Conservation (phyloP, 164 flowering plant species). For the Houttuynia cordata region DNA sequence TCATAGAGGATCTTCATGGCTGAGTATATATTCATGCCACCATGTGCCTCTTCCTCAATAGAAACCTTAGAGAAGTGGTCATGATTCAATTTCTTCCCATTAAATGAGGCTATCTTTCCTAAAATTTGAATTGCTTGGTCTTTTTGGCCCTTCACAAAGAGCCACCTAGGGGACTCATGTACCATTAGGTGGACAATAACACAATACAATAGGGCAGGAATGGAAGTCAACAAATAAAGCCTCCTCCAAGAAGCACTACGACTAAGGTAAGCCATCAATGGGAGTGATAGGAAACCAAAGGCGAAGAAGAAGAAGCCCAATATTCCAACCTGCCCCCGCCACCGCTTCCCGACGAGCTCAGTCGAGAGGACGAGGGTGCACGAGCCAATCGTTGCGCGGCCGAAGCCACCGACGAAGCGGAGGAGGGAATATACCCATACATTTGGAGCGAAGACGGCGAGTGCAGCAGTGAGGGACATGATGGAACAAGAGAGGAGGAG, state of each 20-base stretch:
- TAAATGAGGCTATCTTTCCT: conserved; percentile 3
- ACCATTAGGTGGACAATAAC: conserved; percentile 21
- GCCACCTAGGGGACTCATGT: conserved; percentile 45
- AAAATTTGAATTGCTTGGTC: conserved; percentile 31
- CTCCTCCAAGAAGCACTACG: conserved; percentile 35
- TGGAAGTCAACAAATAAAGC: conserved; percentile 40
- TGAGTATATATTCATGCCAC: conserved; percentile 16
- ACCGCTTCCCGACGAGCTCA: conserved; percentile 34
- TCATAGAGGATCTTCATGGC: conserved; percentile 28
- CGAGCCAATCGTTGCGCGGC: conserved; percentile 45
- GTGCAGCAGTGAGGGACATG: conserved; percentile 30
- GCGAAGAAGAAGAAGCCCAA: conserved; percentile 46
- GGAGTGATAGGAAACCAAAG: conserved; percentile 56
- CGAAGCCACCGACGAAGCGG: conserved; percentile 42
- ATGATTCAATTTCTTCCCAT: background rate
- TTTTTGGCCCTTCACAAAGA: conserved; percentile 34
- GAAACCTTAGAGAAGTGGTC: background rate
- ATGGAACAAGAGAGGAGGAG: conserved; percentile 34
- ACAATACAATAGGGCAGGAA: conserved; percentile 33
- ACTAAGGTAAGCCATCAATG: conserved; percentile 34
- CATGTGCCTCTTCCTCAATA: conserved; percentile 4
- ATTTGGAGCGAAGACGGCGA: conserved; percentile 31
- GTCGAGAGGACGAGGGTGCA: conserved; percentile 21
- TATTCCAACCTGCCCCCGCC: conserved; percentile 49
- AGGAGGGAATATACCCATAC: conserved; percentile 49